Conservation (phyloP, 495 filamentous ascomycete species). For the Xylaria bambusicola region DNA sequence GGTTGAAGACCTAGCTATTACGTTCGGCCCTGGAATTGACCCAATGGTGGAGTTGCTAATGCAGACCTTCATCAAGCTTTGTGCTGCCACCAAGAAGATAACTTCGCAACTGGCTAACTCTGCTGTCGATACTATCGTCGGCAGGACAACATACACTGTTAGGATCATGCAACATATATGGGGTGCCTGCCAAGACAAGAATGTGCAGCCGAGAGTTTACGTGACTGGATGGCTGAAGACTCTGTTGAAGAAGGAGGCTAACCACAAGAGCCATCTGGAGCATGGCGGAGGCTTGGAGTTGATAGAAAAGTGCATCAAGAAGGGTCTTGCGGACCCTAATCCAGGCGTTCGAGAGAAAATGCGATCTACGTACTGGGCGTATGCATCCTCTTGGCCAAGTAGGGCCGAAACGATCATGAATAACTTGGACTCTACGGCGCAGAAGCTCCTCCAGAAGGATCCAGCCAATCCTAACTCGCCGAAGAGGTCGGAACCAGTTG, state of each 20-base stretch:
- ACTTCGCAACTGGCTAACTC: conserved; percentile 74
- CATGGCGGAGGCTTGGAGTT: conserved; percentile 78
- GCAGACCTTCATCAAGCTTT: conserved; percentile 86
- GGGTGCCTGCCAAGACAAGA: conserved; percentile 84
- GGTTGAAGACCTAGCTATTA: conserved; percentile 80
- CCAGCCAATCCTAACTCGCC: conserved; percentile 74
- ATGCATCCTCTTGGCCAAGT: conserved; percentile 72
- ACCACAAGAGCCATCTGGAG: conserved; percentile 79
- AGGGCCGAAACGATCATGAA: conserved; percentile 79
- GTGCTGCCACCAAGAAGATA: conserved; percentile 86
- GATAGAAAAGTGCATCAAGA: conserved; percentile 85
- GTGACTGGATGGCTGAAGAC: conserved; percentile 82
- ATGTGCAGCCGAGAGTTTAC: conserved; percentile 77
- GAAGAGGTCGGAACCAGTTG: conserved; percentile 50
- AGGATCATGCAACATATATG: conserved; percentile 83
- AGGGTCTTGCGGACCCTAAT: conserved; percentile 82
- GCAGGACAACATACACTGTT: conserved; percentile 72
- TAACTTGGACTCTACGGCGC: conserved; percentile 70
- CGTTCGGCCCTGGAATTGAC: conserved; percentile 76
- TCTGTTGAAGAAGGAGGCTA: conserved; percentile 72
- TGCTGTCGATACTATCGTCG: conserved; percentile 74
- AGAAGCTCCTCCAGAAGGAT: conserved; percentile 74
- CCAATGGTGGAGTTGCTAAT: conserved; percentile 87
- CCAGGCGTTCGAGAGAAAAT: conserved; percentile 82
- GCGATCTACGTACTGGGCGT: conserved; percentile 83